Percentiles rank a stretch among this genome's conserved stretches.
Conservation (phyloP, 2,329 filamentous ascomycete genomes). For the Pestalotiopsis sp. region DNA sequence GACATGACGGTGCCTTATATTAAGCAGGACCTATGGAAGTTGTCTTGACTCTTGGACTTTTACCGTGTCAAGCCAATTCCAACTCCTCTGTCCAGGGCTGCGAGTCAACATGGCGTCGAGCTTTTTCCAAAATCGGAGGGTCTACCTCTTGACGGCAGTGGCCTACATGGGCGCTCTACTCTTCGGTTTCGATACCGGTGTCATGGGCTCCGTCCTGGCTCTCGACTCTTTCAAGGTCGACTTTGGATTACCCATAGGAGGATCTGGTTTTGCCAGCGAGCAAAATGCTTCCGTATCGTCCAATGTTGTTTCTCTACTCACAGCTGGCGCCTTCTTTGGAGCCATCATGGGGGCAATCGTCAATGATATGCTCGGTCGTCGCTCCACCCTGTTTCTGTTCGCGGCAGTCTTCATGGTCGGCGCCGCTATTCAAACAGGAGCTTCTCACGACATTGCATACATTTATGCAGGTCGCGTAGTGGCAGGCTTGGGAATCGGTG, state of each 20-base stretch:
- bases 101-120: background rate
- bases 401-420: slow-evolving; percentile 54
- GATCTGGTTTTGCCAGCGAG: slow-evolving; percentile 3
- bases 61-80: background rate
- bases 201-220: slow-evolving; percentile 66
- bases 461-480: slow-evolving; percentile 48
- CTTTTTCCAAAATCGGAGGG: slow-evolving; percentile 5
- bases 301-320: slow-evolving; percentile 63
- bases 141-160: slow-evolving; percentile 1
- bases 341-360: slow-evolving; percentile 51
- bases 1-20: background rate
- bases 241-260: slow-evolving; percentile 17
- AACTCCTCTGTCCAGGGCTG: background rate
- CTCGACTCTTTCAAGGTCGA: slow-evolving; percentile 59
- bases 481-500: slow-evolving; percentile 43
- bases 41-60: background rate
- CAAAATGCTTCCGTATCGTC: background rate
- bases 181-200: slow-evolving; percentile 57
- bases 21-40: background rate
- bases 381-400: slow-evolving; percentile 9
- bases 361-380: slow-evolving; percentile 55
- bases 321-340: slow-evolving; percentile 63
- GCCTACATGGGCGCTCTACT: slow-evolving; percentile 5
- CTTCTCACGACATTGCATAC: slow-evolving; percentile 57
- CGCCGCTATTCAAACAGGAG: slow-evolving; percentile 63